Base-by-base conservation (phyloP, 495 filamentous ascomycete species). In the Tuber aestivum region DNA sequence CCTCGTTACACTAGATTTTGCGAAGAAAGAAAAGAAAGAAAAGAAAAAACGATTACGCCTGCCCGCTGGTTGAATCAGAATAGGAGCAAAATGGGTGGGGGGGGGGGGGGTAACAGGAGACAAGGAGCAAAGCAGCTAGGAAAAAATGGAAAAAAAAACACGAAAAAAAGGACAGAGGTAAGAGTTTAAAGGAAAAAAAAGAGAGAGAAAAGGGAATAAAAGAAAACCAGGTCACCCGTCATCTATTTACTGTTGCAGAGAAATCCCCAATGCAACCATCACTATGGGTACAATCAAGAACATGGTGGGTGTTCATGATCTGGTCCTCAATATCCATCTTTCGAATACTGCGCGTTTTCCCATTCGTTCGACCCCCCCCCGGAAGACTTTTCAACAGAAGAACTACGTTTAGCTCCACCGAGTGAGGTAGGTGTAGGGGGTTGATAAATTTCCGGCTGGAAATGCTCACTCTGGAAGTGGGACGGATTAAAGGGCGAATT, bases 401-500 rank as follows among this genome's bases (percentile, higher is more conserved):
- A 75, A 32, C 78, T 79, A 32, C 78, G 70, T 69, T 79, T 79
- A 23, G 77, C 74, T 45, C 21, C 41, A 65, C 77, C 32, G 73
- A 75, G 65, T 70, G 78, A 79, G 4, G 76, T 79, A 42, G 77
- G 70, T 27, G 78, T 77, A 20, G 80, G 81, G 23, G 84, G 84
- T 48, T 83, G 79, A 81, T 86, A 86, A 73, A 86, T 85, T 80
- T 92, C 89, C 0, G 93, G 93, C 78, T 94, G 92, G 78, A 96
- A 96, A 79, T 95, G 91, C 73, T 90, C 87, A 80, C 94, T 95
- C 77, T 91, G 90, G 84, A 92, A 95, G 84, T 96, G 93, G 3
- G 92, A 92, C 70, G 90, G 89, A 79, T 94, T 94, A 84, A 92
- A 94, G 38, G 93, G 91, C 38, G 89, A 91, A 76, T 88, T 89